Percentiles rank a stretch among this genome's conserved stretches.
Evolutionary conservation across 305 asterid genomes (phyloP).

Genomic region (Fraxinus angustifolia): DNA sequence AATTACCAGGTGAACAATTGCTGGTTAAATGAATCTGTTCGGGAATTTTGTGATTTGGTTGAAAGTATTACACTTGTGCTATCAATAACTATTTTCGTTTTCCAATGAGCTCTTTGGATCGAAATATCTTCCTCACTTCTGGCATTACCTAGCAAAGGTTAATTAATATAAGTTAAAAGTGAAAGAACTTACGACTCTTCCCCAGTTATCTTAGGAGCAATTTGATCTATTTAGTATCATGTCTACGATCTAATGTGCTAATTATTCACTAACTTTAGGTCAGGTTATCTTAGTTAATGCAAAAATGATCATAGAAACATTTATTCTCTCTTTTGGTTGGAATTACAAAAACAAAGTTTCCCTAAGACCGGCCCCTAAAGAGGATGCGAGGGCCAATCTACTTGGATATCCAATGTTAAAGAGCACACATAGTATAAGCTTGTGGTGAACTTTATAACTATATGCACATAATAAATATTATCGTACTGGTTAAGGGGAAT

Average conservation of each 20-base stretch:
- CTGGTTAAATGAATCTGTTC: background rate
- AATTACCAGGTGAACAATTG: conserved; percentile 58
- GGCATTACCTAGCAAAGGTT: background rate
- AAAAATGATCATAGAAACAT: background rate
- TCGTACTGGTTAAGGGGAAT: background rate
- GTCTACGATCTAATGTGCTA: background rate
- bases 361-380: background rate
- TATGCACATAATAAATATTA: background rate
- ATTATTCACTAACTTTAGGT: background rate
- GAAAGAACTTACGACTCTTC: background rate
- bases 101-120: background rate
- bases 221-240: background rate
- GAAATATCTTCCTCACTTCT: background rate
- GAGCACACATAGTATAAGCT: background rate
- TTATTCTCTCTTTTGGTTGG: background rate
- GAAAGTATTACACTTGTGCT: background rate
- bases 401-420: background rate
- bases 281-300: background rate
- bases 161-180: background rate
- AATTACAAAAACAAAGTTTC: background rate
- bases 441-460: background rate
- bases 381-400: background rate
- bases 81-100: background rate
- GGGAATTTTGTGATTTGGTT: background rate
- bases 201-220: background rate